Base-by-base conservation (phyloP, 1,139 yeast genomes). In the Yamadazyma conglobata region DNA sequence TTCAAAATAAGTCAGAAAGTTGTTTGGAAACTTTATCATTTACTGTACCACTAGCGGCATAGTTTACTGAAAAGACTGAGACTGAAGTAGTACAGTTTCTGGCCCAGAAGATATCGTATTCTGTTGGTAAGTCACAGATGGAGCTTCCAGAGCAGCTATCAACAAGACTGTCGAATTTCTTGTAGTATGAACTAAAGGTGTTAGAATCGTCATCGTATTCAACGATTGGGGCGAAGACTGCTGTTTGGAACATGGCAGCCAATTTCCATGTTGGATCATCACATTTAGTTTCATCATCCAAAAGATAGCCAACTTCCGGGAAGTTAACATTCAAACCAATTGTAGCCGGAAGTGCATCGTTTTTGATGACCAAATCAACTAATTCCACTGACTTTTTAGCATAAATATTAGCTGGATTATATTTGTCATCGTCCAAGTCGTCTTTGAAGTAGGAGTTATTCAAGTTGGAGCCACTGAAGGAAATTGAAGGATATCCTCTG, bases 261-360 rank as follows among this genome's bases (percentile, higher is more conserved):
- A 52, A 55, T 20, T 57, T 52, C 50, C 60, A 71, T 20, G 42
- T 43, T 12, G 73, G 73, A 33, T 57, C 52, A 23, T 48, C 38
- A 48, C 77, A 72, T 30, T 44, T 36, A 10, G 31, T 37, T 19
- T 47, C 40, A 22, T 52, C 51, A 22, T 50, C 46, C n/a, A 57
- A 45, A 22, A 53, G 54, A 37, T 53, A 38, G 2, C 71, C 70
- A 18, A 64, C 73, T 15, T 49, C 48, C 27, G 76, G 77, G 50
- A 70, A 56, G 52, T 71, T 71, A 34, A 72, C 69, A 42, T 66
- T 69, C 31, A 72, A 34, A 28, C 77, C 77, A 22, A 62, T 58
- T 31, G 70, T 66, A 31, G 55, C 37, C 15, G 77, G 77, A 39
- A 72, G 48, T 22, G 60, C 43, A 40, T 59, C 46, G 10, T 49